Conservation (phyloP, 306 rosid species). For the Cicer yamashitae region DNA sequence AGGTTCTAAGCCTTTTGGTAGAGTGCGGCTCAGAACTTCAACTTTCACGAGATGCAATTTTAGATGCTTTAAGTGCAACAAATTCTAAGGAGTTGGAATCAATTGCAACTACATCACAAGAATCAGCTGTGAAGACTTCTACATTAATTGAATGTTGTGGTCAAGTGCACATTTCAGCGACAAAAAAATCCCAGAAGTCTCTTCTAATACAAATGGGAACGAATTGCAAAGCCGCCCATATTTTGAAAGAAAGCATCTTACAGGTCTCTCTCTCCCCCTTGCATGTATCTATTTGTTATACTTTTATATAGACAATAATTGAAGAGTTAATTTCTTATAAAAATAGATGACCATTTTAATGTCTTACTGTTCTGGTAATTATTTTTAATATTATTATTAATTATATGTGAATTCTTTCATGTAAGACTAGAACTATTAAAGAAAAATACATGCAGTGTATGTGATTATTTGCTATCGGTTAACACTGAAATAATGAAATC, state of each 20-base stretch:
- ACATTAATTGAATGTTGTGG: background rate
- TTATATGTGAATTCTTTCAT: background rate
- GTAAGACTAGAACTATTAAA: background rate
- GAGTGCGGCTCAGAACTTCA: conserved; percentile 28
- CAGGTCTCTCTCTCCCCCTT: conserved; percentile 24
- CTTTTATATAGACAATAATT: background rate
- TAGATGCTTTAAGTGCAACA: conserved; percentile 16
- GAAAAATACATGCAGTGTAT: background rate
- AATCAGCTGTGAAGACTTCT: background rate
- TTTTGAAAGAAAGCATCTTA: conserved; percentile 21
- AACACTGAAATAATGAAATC: background rate
- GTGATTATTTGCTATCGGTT: background rate
- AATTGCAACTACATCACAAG: conserved; percentile 5
- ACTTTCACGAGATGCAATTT: background rate
- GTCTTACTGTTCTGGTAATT: background rate
- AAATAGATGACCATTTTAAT: background rate
- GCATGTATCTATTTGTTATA: background rate
- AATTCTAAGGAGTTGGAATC: conserved; percentile 14
- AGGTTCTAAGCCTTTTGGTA: conserved; percentile 14
- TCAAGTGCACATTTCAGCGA: background rate
- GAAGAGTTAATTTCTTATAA: background rate
- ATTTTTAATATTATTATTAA: background rate
- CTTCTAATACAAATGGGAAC: conserved; percentile 41
- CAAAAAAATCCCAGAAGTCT: background rate
- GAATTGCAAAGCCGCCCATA: background rate